phyloP scores from a whole-genome alignment of 2,329 filamentous ascomycete species.

The Fusarium sp. region DNA sequence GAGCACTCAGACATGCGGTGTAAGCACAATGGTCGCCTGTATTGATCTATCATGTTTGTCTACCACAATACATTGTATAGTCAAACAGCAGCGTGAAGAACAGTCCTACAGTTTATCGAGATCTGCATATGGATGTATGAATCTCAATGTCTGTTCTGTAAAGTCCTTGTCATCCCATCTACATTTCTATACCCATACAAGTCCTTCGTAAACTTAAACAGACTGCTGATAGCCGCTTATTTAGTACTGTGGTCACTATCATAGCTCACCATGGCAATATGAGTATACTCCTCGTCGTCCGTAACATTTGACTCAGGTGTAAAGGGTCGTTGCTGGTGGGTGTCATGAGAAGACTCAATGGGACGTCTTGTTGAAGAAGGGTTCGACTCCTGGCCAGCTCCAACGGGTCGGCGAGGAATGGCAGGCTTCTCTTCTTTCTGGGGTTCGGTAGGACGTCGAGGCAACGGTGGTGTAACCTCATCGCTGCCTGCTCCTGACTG shows the following conservation, averaged over 20 bases:
- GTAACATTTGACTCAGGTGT: constrained; percentile 44
- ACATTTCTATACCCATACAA: neutral
- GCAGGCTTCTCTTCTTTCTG: constrained; percentile 16
- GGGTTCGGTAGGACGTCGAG: constrained; percentile 22
- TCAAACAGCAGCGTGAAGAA: neutral
- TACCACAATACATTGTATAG: neutral
- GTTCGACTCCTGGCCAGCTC: constrained; percentile 8
- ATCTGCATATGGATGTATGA: neutral
- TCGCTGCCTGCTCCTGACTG: neutral
- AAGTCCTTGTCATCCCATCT: neutral
- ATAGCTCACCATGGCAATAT: constrained; percentile 54
- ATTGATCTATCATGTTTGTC: neutral
- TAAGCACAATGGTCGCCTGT: neutral
- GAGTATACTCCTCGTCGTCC: constrained; percentile 52
- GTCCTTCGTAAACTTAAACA: neutral
- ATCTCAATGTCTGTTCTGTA: neutral
- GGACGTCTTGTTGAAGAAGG: constrained; percentile 38
- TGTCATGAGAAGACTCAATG: constrained; percentile 10
- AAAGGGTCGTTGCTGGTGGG: constrained; percentile 34
- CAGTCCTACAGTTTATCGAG: neutral
- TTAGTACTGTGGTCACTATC: constrained; percentile 42
- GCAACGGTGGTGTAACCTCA: constrained; percentile 20
- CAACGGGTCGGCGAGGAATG: constrained; percentile 30
- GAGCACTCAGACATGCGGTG: neutral
- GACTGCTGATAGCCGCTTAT: neutral